phyloP scores from a whole-genome alignment of 495 filamentous ascomycete genomes.

The Trichoderma orchidacearum region DNA sequence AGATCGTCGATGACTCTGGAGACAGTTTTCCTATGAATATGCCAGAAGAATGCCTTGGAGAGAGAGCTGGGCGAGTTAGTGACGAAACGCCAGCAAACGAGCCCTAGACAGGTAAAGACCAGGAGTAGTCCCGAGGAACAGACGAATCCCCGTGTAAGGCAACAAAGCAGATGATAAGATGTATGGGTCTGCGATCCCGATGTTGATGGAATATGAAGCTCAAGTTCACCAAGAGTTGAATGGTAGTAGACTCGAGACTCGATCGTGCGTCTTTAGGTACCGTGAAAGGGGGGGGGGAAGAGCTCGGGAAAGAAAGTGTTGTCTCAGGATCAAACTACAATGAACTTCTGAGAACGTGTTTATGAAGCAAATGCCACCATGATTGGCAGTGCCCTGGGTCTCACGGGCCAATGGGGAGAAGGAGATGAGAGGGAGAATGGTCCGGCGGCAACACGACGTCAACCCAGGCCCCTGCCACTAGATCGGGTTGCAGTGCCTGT shows the following conservation, averaged over 20 bases:
- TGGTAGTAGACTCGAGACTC: background rate
- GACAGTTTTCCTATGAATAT: too few relatives aligned
- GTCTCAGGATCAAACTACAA: background rate
- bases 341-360: background rate
- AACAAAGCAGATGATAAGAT: too few relatives aligned
- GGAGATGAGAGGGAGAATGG: background rate
- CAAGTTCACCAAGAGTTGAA: background rate
- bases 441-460: background rate
- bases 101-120: too few relatives aligned
- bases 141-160: too few relatives aligned
- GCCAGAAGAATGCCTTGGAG: too few relatives aligned
- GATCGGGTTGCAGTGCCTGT: background rate
- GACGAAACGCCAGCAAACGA: too few relatives aligned
- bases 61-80: too few relatives aligned
- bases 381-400: background rate
- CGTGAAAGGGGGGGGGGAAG: background rate
- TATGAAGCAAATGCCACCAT: background rate
- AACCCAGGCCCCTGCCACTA: background rate
- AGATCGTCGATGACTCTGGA: background rate
- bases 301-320: background rate
- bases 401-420: background rate
- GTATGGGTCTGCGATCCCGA: too few relatives aligned
- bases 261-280: background rate
- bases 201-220: too few relatives aligned
- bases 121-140: too few relatives aligned